These are phyloP conservation scores for Aegilops bicornis DNA, from an alignment of 176 grass and related monocot species.

Conservation along the genomic window DNA sequence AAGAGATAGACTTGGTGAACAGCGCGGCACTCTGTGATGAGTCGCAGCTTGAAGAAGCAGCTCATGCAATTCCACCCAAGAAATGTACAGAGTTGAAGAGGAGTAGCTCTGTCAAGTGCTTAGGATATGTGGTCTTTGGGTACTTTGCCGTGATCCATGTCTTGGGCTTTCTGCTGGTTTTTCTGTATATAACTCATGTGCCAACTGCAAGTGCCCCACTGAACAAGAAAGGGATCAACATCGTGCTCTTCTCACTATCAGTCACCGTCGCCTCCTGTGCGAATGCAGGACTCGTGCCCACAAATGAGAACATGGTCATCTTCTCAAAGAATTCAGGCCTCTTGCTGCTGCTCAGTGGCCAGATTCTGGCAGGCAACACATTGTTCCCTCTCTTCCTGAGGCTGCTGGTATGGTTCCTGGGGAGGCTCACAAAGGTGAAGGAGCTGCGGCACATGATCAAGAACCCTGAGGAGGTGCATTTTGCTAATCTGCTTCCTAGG, in stretches of 20 bases:
- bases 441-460: slow-evolving; percentile 33
- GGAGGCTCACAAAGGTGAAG: slow-evolving; percentile 35
- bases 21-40: not conserved
- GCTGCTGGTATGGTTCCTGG: slow-evolving; percentile 34
- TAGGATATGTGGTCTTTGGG: slow-evolving; percentile 41
- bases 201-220: slow-evolving; percentile 31
- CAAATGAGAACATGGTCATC: slow-evolving; percentile 64
- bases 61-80: not conserved
- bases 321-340: slow-evolving; percentile 49
- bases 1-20: not conserved
- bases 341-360: slow-evolving; percentile 43
- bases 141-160: slow-evolving; percentile 50
- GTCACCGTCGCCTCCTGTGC: slow-evolving; percentile 47
- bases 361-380: slow-evolving; percentile 56
- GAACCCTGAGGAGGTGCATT: slow-evolving; percentile 31
- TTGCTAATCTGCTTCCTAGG: slow-evolving; percentile 29
- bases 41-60: not conserved
- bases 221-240: slow-evolving; percentile 47
- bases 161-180: slow-evolving; percentile 37
- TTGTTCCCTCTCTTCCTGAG: slow-evolving; percentile 52
- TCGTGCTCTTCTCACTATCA: slow-evolving; percentile 46
- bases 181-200: slow-evolving; percentile 37
- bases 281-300: slow-evolving; percentile 61
- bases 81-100: slow-evolving; percentile 11
- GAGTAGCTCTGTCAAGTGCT: slow-evolving; percentile 18